A percentile compares a stretch with the other conserved stretches of the same genome.
Evolutionary conservation across 169 alveolate genomes (phyloP).

Genomic region (Plasmodium sp.): DNA sequence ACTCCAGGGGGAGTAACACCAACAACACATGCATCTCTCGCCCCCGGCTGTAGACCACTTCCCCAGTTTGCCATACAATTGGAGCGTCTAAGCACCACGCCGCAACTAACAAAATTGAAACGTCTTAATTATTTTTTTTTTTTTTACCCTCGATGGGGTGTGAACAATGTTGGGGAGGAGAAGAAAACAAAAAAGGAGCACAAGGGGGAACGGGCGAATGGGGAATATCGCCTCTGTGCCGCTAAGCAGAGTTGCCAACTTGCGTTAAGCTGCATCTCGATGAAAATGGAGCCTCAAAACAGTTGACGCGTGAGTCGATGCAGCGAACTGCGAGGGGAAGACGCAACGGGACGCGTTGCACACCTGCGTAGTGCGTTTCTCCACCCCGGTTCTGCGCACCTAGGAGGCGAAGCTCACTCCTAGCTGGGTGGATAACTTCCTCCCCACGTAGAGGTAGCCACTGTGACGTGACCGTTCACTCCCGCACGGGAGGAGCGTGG

Average conservation of each 20-base stretch:
- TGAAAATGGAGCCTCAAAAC: neutral
- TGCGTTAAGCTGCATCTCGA: neutral
- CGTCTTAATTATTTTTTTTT: neutral
- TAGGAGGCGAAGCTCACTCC: neutral
- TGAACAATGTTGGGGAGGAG: neutral
- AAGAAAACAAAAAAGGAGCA: neutral
- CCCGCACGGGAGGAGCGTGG: slow-evolving; percentile 35
- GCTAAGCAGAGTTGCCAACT: neutral
- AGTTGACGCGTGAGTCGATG: neutral
- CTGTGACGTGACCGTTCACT: neutral
- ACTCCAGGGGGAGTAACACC: neutral
- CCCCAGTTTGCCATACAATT: neutral
- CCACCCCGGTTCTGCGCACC: neutral
- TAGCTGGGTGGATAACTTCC: neutral
- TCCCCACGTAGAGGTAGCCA: neutral
- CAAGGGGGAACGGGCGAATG: neutral
- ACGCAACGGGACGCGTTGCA: neutral
- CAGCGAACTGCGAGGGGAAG: neutral
- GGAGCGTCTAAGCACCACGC: neutral
- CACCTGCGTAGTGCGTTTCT: neutral
- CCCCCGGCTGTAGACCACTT: neutral
- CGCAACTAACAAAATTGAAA: neutral
- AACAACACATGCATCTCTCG: neutral
- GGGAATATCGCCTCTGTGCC: neutral
- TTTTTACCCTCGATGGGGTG: neutral